Conservation (phyloP, 2,329 filamentous ascomycete species). For the Diaporthe sp. region DNA sequence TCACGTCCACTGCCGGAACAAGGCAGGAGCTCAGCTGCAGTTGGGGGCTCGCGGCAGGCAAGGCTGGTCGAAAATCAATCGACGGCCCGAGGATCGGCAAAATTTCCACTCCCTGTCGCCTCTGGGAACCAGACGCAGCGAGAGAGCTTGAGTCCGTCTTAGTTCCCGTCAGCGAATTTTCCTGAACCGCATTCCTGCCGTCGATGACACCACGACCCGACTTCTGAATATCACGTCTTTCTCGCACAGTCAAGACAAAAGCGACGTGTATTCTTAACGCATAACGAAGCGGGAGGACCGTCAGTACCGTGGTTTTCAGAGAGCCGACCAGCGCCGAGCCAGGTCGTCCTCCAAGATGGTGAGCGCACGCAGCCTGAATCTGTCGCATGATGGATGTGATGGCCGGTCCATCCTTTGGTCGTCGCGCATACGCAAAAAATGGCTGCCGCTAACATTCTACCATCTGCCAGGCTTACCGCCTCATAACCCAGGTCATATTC, state of each 20-base stretch:
- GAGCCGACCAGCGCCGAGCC: not conserved
- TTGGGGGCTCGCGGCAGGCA: slow-evolving; percentile 21
- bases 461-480: slow-evolving; percentile 82
- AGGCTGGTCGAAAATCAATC: not conserved
- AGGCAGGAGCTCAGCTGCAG: not conserved
- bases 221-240: not conserved
- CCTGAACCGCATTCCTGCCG: not conserved
- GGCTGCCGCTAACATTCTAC: slow-evolving; percentile 6
- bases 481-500: slow-evolving; percentile 92
- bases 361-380: not conserved
- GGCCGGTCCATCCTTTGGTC: not conserved
- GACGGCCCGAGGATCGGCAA: slow-evolving; percentile 34
- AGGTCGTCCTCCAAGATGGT: slow-evolving; percentile 22
- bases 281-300: not conserved
- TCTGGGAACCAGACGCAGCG: slow-evolving; percentile 1
- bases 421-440: not conserved
- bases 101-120: slow-evolving; percentile 33
- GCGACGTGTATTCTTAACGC: not conserved
- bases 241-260: not conserved
- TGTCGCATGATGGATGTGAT: slow-evolving; percentile 8
- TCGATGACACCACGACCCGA: slow-evolving; percentile 18
- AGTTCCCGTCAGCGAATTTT: slow-evolving; percentile 26
- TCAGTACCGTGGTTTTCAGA: not conserved
- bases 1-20: not conserved
- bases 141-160: slow-evolving; percentile 23